Evolutionary conservation across 2,329 filamentous ascomycete species (phyloP).

Genomic region (Aureobasidium sp.): DNA sequence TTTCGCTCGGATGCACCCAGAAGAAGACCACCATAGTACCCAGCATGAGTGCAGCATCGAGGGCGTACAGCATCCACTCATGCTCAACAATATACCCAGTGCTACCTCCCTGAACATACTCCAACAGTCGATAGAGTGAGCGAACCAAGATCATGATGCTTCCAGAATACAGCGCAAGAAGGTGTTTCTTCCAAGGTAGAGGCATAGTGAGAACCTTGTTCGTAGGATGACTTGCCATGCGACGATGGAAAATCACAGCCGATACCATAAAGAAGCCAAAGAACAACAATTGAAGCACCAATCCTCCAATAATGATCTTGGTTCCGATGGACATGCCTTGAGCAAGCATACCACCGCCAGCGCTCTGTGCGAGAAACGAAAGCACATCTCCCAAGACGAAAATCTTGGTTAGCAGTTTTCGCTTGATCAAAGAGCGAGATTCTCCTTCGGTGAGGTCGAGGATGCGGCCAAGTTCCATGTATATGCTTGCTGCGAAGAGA

Average conservation of each 20-base stretch:
- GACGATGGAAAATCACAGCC: conserved; percentile 43
- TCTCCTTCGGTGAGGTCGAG: conserved; percentile 38
- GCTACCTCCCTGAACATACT: conserved; percentile 40
- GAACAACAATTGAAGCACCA: conserved; percentile 51
- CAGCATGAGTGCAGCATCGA: conserved; percentile 39
- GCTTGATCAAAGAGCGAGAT: conserved; percentile 37
- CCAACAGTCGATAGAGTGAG: conserved; percentile 42
- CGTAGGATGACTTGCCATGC: conserved; percentile 26
- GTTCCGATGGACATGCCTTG: conserved; percentile 36
- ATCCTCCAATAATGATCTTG: conserved; percentile 49
- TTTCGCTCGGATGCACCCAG: background rate
- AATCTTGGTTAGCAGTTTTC: conserved; percentile 45
- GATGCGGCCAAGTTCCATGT: conserved; percentile 45
- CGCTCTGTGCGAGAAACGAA: conserved; percentile 46
- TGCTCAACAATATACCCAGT: conserved; percentile 36
- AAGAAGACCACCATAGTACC: conserved; percentile 20
- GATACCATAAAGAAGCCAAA: conserved; percentile 51
- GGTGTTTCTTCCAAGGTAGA: conserved; percentile 29
- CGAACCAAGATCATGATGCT: conserved; percentile 39
- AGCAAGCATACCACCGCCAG: conserved; percentile 36
- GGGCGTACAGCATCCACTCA: conserved; percentile 40
- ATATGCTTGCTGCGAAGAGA: conserved; percentile 45
- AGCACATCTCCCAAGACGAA: conserved; percentile 51
- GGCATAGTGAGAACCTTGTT: conserved; percentile 21
- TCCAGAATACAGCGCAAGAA: conserved; percentile 34